phyloP scores from a whole-genome alignment of 2,329 filamentous ascomycete species.

The Aureobasidium vineae region DNA sequence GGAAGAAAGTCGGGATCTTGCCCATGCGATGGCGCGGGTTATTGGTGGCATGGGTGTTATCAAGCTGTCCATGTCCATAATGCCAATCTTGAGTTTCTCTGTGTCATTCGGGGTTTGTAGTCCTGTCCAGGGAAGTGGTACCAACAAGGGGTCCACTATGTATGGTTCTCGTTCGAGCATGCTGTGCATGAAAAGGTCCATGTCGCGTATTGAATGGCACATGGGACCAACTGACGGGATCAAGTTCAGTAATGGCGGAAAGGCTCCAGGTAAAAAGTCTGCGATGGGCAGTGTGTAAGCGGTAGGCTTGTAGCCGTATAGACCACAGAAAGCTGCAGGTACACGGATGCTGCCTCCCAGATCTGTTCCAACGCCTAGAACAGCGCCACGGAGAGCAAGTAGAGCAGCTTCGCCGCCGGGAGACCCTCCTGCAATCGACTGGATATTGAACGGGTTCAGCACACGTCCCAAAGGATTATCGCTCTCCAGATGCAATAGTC shows the following conservation, averaged over 20 bases:
- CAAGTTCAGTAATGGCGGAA: constrained; percentile 37
- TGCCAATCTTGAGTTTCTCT: constrained; percentile 54
- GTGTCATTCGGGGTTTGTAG: constrained; percentile 25
- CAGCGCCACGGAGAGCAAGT: constrained; percentile 56
- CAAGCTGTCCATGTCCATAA: constrained; percentile 64
- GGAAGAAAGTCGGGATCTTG: neutral
- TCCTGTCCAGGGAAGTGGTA: constrained; percentile 57
- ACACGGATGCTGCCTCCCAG: constrained; percentile 67
- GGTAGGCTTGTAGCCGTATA: constrained; percentile 44
- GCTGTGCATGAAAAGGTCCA: constrained; percentile 54
- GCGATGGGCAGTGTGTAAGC: constrained; percentile 57
- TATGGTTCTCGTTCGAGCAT: constrained; percentile 56
- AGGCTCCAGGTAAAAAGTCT: neutral
- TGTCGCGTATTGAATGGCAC: constrained; percentile 52
- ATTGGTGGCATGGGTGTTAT: constrained; percentile 67
- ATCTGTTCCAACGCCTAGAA: constrained; percentile 63
- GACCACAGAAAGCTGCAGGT: constrained; percentile 69
- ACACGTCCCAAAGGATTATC: constrained; percentile 43
- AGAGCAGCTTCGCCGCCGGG: constrained; percentile 65
- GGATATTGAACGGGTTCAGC: constrained; percentile 61
- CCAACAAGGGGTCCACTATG: constrained; percentile 56
- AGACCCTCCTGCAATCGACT: constrained; percentile 61
- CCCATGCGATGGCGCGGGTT: constrained; percentile 50
- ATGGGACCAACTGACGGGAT: constrained; percentile 55
- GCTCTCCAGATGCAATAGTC: constrained; percentile 37